Percentiles rank a stretch among this genome's conserved stretches.
These are phyloP conservation scores for Bondarzewia mesenterica DNA, from an alignment of 1,284 basidiomycete species.

Conservation along the genomic window DNA sequence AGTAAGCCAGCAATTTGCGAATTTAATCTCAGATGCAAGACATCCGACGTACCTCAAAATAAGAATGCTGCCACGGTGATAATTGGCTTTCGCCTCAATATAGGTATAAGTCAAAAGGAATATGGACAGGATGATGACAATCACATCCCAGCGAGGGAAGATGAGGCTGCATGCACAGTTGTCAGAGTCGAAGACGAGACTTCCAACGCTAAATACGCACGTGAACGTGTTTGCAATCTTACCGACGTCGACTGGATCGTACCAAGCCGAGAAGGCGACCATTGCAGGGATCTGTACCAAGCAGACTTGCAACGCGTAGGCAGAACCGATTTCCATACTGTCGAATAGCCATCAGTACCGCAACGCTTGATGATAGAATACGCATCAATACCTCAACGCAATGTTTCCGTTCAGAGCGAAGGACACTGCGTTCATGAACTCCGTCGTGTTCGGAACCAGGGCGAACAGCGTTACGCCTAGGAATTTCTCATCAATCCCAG, in stretches of 20 bases:
- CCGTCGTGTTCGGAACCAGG: constrained; percentile 96
- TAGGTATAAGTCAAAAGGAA: constrained; percentile 99
- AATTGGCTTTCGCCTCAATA: constrained; percentile 97
- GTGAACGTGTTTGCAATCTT: constrained; percentile 84
- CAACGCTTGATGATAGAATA: constrained; percentile 1
- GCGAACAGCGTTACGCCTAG: constrained; percentile 95
- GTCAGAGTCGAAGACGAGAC: constrained; percentile 5
- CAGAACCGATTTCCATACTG: constrained; percentile 99
- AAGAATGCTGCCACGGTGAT: constrained; percentile 90
- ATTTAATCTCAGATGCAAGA: background rate
- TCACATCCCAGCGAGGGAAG: constrained; percentile 98
- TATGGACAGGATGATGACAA: constrained; percentile 89
- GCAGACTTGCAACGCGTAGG: constrained; percentile 97
- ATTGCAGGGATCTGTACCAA: constrained; percentile 97
- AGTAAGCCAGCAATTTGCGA: background rate
- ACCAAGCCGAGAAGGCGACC: constrained; percentile 97
- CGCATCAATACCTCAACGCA: constrained; percentile 69
- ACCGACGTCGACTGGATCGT: constrained; percentile 77
- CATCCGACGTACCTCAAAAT: constrained; percentile 64
- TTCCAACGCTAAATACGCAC: constrained; percentile 36
- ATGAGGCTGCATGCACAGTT: constrained; percentile 58
- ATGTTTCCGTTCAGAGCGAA: constrained; percentile 98
- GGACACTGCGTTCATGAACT: constrained; percentile 99
- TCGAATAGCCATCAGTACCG: background rate
- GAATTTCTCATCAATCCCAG: constrained; percentile 96